Base-by-base conservation (phyloP, 2,329 filamentous ascomycete species). In the Teratosphaeria pseudoeucalypti region DNA sequence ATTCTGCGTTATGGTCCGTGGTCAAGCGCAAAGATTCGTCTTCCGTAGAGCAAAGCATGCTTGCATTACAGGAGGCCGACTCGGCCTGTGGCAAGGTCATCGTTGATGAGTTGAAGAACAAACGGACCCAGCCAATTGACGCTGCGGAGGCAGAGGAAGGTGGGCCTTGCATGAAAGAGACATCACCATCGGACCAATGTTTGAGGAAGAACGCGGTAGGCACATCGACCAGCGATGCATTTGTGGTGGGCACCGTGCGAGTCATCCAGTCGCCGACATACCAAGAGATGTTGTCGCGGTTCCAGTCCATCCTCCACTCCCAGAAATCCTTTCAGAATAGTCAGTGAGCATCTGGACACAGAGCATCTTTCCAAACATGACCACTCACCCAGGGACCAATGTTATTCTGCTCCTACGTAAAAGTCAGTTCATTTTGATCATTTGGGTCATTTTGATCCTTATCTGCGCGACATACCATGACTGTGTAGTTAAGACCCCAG, bases 61-160 rank as follows among this genome's bases (percentile, higher is more conserved):
- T 52, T 55, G 57, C 61, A 65, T 57, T 58, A 56, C 57, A 62
- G 54, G 52, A 64, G 57, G 52, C 60, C 63, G 43, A 58, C 37
- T 34, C 53, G 32, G 66, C 54, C 12, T 68, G 62, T 10, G 61
- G 58, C 10, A 65, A 58, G 9, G 69, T 76, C 67, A 72, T 75
- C 7, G 71, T 63, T 1, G 78, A 78, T 0, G 77, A 77, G 62
- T 80, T 80, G 72, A 80, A 80, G 64, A 80, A 80, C 32, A 76
- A 68, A n/a, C 78, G 73, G 10, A 76, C 72, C 75, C 76, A 80
- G 7, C 70, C 75, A 34, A 80, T 65, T 27, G 75, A 75, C 5
- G 78, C 78, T 23, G 69, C 65, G 2, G 76, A 73, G n/a, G 65
- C 67, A 23, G 70, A 70, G 16, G 49, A 54, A 1, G 78, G 77